Evolutionary conservation across 1,284 basidiomycete genomes (phyloP).

Genomic region (Ustilago trichophora): DNA sequence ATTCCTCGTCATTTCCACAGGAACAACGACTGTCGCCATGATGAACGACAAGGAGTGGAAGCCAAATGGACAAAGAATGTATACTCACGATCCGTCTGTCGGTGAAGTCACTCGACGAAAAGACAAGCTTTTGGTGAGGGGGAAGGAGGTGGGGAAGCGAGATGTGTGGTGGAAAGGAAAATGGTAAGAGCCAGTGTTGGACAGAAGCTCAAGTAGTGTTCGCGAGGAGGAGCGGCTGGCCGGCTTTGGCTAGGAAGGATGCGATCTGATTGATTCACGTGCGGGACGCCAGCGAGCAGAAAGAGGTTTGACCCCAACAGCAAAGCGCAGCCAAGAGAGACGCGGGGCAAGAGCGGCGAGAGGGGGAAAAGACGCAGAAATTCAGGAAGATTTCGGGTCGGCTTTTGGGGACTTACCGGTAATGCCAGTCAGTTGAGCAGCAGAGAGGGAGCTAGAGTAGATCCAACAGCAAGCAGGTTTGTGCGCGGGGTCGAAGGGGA

Average conservation of each 20-base stretch:
- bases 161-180: slow-evolving; percentile 10
- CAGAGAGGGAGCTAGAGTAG: no score
- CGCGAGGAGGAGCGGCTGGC: not conserved
- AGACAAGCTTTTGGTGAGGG: slow-evolving; percentile 2
- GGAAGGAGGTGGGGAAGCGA: slow-evolving; percentile 1
- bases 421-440: no score
- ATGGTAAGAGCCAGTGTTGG: not conserved
- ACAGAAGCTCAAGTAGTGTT: slow-evolving; percentile 11
- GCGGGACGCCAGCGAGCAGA: no score
- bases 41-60: not conserved
- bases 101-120: slow-evolving; percentile 18
- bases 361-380: not conserved
- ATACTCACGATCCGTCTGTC: slow-evolving; percentile 38
- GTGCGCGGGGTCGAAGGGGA: not conserved
- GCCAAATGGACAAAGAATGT: not conserved
- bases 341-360: slow-evolving; percentile 6
- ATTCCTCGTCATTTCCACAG: no score
- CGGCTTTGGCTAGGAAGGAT: no score
- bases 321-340: not conserved
- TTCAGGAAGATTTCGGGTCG: slow-evolving; percentile 34
- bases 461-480: no score
- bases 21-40: not conserved
- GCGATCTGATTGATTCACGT: slow-evolving; percentile 9
- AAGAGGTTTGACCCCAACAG: no score
- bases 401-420: slow-evolving; percentile 39